Evolutionary conservation across 2,329 filamentous ascomycete genomes (phyloP).

Genomic region (Penicillium sclerotiorum): DNA sequence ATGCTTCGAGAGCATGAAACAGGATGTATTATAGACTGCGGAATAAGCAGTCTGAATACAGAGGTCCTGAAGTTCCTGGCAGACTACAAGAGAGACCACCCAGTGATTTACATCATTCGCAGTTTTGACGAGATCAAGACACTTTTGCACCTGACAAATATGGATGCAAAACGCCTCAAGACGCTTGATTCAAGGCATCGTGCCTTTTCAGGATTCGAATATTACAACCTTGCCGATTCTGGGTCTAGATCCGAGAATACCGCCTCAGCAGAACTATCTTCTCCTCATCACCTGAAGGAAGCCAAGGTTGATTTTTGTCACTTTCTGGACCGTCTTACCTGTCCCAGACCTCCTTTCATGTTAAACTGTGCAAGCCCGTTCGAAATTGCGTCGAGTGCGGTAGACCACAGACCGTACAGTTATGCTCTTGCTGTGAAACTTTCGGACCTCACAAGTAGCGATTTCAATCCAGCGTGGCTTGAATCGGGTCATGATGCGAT

Average conservation of each 20-base stretch:
- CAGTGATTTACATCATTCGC: background rate
- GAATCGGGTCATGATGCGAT: background rate
- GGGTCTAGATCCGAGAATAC: background rate
- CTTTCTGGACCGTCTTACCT: background rate
- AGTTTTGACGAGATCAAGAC: background rate
- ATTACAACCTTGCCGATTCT: background rate
- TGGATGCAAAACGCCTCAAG: background rate
- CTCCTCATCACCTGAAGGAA: background rate
- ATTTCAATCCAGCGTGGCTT: background rate
- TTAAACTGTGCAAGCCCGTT: background rate
- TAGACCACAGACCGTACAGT: background rate
- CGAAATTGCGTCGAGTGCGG: background rate
- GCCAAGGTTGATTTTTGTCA: background rate
- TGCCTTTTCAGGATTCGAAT: background rate
- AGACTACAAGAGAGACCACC: background rate
- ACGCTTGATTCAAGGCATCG: background rate
- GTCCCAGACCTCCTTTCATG: background rate
- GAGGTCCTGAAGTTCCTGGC: background rate
- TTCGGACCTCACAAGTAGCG: background rate
- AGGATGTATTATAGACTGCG: no score
- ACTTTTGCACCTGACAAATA: background rate
- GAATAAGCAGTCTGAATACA: background rate
- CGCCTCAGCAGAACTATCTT: no score
- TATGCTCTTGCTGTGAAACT: background rate
- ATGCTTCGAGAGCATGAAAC: background rate